Conservation (phyloP, 805 yeast genomes). For the Schwanniomyces sp. region DNA sequence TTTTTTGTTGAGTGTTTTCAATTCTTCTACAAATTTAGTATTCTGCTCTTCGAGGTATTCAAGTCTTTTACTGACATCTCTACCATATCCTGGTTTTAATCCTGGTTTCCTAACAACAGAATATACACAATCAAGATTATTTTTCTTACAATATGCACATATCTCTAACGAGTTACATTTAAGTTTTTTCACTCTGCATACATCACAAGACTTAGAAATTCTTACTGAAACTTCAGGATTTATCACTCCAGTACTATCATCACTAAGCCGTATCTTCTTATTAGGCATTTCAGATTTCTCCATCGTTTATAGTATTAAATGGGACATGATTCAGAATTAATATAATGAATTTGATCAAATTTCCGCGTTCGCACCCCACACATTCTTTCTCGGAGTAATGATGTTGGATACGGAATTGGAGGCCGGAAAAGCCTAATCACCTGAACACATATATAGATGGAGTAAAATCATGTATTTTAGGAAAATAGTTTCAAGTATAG, state of each 20-base stretch:
- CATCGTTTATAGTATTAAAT: not conserved
- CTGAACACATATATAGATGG: not conserved
- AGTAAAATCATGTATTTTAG: too few species aligned
- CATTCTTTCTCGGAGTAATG: not conserved
- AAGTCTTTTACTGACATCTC: slow-evolving; percentile 14
- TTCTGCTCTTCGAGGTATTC: slow-evolving; percentile 5
- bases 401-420: not conserved
- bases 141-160: slow-evolving; percentile 66
- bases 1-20: not conserved
- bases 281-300: not conserved
- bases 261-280: not conserved
- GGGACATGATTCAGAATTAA: not conserved
- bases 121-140: slow-evolving; percentile 51
- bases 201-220: slow-evolving; percentile 5
- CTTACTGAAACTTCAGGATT: not conserved
- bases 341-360: not conserved
- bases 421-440: not conserved
- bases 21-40: not conserved
- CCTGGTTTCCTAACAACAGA: slow-evolving; percentile 18
- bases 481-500: too few species aligned
- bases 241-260: not conserved
- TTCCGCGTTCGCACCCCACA: not conserved
- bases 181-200: slow-evolving; percentile 3
- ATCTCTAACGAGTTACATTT: slow-evolving; percentile 63
- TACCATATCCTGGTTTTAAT: slow-evolving; percentile 15